Conservation (phyloP, 2,329 filamentous ascomycete species). For the Colletotrichum sp. region DNA sequence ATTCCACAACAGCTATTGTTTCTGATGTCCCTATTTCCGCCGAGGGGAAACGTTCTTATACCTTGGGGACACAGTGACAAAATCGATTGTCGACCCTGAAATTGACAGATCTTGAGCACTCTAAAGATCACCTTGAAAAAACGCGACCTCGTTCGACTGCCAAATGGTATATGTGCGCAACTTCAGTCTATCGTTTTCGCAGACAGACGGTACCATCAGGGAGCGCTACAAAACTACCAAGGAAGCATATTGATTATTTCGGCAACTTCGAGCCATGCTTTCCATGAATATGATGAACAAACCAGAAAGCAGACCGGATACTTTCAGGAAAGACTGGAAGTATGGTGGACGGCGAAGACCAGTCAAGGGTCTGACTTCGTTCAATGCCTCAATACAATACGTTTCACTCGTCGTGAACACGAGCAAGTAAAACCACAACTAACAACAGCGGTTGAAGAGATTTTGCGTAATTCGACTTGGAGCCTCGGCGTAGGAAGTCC, state of each 20-base stretch:
- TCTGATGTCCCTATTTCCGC: not conserved
- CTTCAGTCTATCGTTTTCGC: not conserved
- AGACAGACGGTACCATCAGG: not conserved
- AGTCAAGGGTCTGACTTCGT: fast-evolving
- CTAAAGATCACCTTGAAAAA: not conserved
- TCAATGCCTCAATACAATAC: not conserved
- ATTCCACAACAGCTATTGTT: no score
- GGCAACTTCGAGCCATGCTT: not conserved
- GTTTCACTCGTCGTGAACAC: no score
- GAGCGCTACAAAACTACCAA: fast-evolving
- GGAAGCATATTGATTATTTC: not conserved
- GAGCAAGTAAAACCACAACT: no score
- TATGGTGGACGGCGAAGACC: not conserved
- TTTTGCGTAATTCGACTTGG: no score
- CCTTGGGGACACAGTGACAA: not conserved
- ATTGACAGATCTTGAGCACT: not conserved
- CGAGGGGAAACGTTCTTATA: not conserved
- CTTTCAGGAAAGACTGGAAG: not conserved
- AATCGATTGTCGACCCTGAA: not conserved
- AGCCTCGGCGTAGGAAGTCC: no score
- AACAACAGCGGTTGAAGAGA: no score
- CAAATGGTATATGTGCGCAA: fast-evolving
- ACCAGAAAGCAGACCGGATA: fast-evolving
- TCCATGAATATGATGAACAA: fast-evolving
- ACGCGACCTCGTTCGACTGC: not conserved